Conservation (phyloP, 2,329 filamentous ascomycete species). For the Penicillium sp. region DNA sequence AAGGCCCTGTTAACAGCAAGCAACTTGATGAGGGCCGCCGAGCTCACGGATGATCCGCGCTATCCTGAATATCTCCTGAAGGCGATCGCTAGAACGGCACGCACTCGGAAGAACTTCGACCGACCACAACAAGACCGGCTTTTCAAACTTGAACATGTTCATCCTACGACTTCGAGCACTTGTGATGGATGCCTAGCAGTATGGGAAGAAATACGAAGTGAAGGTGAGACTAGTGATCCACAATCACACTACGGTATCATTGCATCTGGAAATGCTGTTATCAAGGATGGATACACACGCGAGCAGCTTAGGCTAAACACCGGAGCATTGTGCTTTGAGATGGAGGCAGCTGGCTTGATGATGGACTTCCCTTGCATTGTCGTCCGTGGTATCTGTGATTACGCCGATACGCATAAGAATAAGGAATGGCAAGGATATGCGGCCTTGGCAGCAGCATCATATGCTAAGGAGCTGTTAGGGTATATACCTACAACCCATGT, state of each 20-base stretch:
- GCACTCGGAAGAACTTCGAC: not conserved
- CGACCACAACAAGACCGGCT: constrained; percentile 5
- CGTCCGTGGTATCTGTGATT: constrained; percentile 15
- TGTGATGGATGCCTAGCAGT: constrained; percentile 11
- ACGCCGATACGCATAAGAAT: constrained; percentile 16
- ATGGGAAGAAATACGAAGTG: constrained; percentile 11
- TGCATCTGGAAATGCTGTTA: constrained; percentile 19
- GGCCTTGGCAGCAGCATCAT: constrained; percentile 14
- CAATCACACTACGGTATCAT: constrained; percentile 17
- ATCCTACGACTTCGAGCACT: constrained; percentile 1
- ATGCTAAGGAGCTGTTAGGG: constrained; percentile 18
- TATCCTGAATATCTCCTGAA: not conserved
- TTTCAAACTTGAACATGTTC: constrained; percentile 7
- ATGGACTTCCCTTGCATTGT: not conserved
- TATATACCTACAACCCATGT: constrained; percentile 5
- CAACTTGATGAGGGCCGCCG: not conserved
- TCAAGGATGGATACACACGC: constrained; percentile 13
- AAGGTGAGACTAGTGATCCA: constrained; percentile 11
- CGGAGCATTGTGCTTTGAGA: constrained; percentile 11
- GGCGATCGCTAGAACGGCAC: not conserved
- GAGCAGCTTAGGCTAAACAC: constrained; percentile 10
- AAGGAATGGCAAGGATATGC: constrained; percentile 9
- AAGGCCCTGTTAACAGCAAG: not conserved
- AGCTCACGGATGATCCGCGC: not conserved
- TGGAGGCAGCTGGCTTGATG: not conserved